Conservation (phyloP, 306 rosid genomes). For the Medicago lupulina region DNA sequence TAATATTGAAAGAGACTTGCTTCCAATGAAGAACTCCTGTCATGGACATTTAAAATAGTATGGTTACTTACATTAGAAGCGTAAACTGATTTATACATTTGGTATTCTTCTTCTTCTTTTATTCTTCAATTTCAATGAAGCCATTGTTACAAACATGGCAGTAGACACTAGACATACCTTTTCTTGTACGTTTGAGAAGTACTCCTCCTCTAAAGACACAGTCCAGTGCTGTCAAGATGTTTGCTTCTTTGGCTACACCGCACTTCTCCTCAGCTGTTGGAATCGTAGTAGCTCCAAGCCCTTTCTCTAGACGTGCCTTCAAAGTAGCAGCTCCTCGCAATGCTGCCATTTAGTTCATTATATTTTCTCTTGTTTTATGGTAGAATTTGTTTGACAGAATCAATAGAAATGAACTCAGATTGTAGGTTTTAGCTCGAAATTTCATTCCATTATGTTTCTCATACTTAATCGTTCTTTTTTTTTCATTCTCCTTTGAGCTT, state of each 20-base stretch:
- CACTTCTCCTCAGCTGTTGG: constrained; percentile 63
- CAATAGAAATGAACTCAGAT: not conserved
- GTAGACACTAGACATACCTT: constrained; percentile 57
- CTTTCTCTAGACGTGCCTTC: constrained; percentile 71
- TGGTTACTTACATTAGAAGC: constrained; percentile 25
- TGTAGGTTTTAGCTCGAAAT: not conserved
- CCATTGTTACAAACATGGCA: constrained; percentile 16
- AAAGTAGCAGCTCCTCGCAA: constrained; percentile 86
- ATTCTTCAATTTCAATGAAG: not conserved
- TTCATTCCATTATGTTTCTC: not conserved
- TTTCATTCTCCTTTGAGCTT: no score
- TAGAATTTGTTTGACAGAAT: constrained; percentile 22
- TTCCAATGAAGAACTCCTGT: constrained; percentile 98
- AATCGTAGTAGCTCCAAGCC: constrained; percentile 64
- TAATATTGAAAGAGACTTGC: constrained; percentile 82
- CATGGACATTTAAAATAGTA: constrained; percentile 39
- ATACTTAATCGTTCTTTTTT: no score
- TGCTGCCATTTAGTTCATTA: constrained; percentile 55
- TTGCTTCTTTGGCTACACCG: constrained; percentile 68
- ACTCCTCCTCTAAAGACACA: constrained; percentile 76
- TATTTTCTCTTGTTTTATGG: constrained; percentile 3
- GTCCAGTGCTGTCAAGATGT: constrained; percentile 63
- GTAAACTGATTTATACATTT: constrained; percentile 9
- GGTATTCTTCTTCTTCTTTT: not conserved
- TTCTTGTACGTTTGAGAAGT: constrained; percentile 94